Evolutionary conservation across 192 early-diverging fungal genomes (phyloP).

Genomic region (Backusella macrospora): DNA sequence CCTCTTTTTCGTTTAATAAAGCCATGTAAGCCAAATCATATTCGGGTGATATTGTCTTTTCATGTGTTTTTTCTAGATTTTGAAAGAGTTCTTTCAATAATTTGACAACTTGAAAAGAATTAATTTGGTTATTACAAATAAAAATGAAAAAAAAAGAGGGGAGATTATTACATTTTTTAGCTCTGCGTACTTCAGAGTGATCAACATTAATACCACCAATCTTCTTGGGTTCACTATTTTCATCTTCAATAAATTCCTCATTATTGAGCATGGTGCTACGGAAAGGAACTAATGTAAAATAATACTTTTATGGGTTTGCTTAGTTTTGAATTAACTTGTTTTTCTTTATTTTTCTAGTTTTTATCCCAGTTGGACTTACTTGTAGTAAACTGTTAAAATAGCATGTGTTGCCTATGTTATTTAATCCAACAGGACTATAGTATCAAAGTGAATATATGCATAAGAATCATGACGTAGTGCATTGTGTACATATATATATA

Average conservation of each 20-base stretch:
- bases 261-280: slow-evolving; percentile 63
- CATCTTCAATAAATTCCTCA: slow-evolving; percentile 46
- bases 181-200: slow-evolving; percentile 44
- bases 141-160: neutral
- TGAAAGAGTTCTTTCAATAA: slow-evolving; percentile 57
- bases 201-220: slow-evolving; percentile 52
- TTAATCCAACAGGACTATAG: slow-evolving; percentile 68
- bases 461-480: too few relatives aligned
- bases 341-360: neutral
- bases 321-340: neutral
- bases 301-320: slow-evolving; percentile 52
- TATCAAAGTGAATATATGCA: neutral
- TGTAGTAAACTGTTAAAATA: slow-evolving; percentile 85
- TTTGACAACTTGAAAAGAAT: slow-evolving; percentile 44
- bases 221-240: slow-evolving; percentile 45
- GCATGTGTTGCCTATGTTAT: slow-evolving; percentile 88
- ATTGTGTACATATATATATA: too few relatives aligned
- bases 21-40: slow-evolving; percentile 64
- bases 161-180: slow-evolving; percentile 50
- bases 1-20: slow-evolving; percentile 40
- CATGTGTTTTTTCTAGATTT: slow-evolving; percentile 42
- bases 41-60: slow-evolving; percentile 55
- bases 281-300: slow-evolving; percentile 66
- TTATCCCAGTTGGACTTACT: slow-evolving; percentile 22
- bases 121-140: neutral